Evolutionary conservation across 805 yeast species (phyloP), one percentile per base, ranked within the genome.

Genomic region (Kodamaea sagamina): DNA sequence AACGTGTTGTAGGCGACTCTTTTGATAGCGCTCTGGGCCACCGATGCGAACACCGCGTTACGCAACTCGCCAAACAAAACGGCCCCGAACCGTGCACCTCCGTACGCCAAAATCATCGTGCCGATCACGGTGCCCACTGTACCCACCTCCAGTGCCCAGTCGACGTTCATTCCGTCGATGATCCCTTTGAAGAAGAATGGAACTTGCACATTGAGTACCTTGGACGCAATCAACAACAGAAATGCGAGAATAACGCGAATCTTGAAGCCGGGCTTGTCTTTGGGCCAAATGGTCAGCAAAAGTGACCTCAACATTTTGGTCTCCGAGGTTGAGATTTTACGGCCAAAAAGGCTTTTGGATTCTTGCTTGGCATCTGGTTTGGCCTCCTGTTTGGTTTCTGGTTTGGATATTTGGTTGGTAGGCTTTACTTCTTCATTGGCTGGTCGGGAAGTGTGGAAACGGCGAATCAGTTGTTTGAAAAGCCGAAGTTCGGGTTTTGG

Each of bases 11-110:
- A 72, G 1, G 98, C 96, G 26, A 93, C 97, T 42, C 83, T 77
- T 60, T 89, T 80, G 54, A 93, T 92, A 17, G 99, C 97, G 54
- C 82, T 81, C 63, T 93, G 99, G 9, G 97, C 95, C 22, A 93
- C 99, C 18, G 85, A 79, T 0, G 98, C 97, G 70, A 93, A 93
- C 4, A 93, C 82, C 0, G 99, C 99, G 61, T 93, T 93, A 54
- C 98, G 73, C 49, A 93, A 71, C 62, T 93, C 99, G 24, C 98
- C 98, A 65, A 93, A 88, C 11, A 93, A 65, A 2, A 92, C 96
- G 3, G 98, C 85, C 22, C 98, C 97, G 58, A 93, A 89, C 46
- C 99, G 72, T 0, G 98, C 95, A 12, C 86, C 82, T 43, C 99
- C 99, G 59, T 93, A 93, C 0, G 95, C 95, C 15, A 93, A 51